Evolutionary conservation across 768 basidiomycete species (phyloP).

Genomic region (Leucocoprinus sp.): DNA sequence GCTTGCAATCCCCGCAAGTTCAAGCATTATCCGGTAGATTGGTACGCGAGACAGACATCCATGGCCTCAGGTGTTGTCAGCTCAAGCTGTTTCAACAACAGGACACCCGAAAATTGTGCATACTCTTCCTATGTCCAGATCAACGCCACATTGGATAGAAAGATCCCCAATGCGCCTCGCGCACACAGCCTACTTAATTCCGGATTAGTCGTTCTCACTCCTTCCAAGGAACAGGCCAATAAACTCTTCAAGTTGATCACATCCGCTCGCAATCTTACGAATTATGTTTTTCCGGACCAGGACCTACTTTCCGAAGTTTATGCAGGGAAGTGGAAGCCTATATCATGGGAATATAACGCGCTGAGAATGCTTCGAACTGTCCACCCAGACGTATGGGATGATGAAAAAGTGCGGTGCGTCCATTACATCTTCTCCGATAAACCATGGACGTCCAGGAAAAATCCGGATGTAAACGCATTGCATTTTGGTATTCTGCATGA

Average conservation of each 20-base stretch:
- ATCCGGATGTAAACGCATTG: constrained; percentile 24
- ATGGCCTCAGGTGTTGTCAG: neutral
- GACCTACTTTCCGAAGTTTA: constrained; percentile 83
- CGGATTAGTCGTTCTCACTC: constrained; percentile 79
- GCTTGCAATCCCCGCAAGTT: constrained; percentile 89
- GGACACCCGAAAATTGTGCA: constrained; percentile 90
- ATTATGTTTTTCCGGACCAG: constrained; percentile 78
- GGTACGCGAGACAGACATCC: constrained; percentile 38
- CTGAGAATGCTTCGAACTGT: constrained; percentile 74
- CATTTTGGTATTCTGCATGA: constrained; percentile 46
- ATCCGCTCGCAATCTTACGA: constrained; percentile 29
- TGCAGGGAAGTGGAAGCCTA: constrained; percentile 64
- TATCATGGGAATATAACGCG: constrained; percentile 89
- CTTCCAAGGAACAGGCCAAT: constrained; percentile 49
- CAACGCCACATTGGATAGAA: constrained; percentile 30
- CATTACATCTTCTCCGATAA: constrained; percentile 87
- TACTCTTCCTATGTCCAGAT: constrained; percentile 51
- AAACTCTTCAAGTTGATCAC: constrained; percentile 49
- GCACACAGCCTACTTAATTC: constrained; percentile 84
- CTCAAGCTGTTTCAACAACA: constrained; percentile 24
- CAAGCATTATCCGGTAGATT: constrained; percentile 82
- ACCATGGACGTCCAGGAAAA: constrained; percentile 64
- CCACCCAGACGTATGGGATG: constrained; percentile 75
- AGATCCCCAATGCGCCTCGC: constrained; percentile 43
- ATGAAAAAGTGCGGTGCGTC: constrained; percentile 77